Conservation (phyloP, 257 asterid species). For the Solanum chiquidenum region DNA sequence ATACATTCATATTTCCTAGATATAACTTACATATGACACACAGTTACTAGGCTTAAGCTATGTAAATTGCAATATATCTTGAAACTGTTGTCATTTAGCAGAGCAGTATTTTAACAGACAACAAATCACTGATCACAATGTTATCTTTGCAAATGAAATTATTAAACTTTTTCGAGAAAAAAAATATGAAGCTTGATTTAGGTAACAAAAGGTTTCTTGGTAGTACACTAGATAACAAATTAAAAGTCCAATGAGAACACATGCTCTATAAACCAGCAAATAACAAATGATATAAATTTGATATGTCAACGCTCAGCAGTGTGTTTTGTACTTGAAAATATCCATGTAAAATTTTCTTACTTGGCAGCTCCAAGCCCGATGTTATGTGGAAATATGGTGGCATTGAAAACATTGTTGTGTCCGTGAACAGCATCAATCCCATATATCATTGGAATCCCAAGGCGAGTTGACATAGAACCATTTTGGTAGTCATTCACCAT, state of each 20-base stretch:
- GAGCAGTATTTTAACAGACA: background rate
- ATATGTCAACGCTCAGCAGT: background rate
- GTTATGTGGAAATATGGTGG: constrained; percentile 87
- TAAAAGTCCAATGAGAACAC: background rate
- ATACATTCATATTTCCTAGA: background rate
- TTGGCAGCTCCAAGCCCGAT: constrained; percentile 87
- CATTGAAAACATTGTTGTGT: constrained; percentile 66
- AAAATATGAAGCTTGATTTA: background rate
- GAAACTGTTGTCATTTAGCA: background rate
- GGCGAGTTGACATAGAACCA: constrained; percentile 67
- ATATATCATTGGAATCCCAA: constrained; percentile 82
- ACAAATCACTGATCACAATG: background rate
- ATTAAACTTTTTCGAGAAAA: background rate
- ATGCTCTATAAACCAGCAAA: background rate
- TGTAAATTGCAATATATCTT: background rate
- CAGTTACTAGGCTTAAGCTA: background rate
- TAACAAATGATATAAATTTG: background rate
- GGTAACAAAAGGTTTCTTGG: background rate
- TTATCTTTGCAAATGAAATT: background rate
- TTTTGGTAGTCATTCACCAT: constrained; percentile 74
- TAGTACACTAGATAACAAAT: background rate
- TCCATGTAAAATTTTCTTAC: constrained; percentile 20
- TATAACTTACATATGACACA: background rate
- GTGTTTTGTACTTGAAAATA: background rate
- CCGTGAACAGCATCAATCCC: constrained; percentile 92